Evolutionary conservation across 495 filamentous ascomycete species (phyloP).

Genomic region (Podospora tetraspora): DNA sequence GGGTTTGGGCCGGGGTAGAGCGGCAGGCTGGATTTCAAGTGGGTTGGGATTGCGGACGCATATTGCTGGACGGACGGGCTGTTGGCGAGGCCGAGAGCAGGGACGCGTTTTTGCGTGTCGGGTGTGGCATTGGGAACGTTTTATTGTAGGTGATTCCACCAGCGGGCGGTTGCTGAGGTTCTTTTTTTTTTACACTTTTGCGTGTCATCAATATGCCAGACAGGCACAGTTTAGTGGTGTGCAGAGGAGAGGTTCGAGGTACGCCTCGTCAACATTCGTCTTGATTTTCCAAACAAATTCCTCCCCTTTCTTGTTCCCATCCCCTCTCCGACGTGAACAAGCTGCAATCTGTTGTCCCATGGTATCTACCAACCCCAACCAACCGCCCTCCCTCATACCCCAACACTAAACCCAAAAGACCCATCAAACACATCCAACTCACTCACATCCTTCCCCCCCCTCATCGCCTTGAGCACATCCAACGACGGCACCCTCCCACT

Average conservation of each 20-base stretch:
- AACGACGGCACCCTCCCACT: conserved; percentile 44
- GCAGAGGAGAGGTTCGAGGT: not conserved
- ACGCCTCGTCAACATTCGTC: not conserved
- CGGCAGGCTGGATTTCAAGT: not conserved
- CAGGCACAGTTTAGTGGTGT: not conserved
- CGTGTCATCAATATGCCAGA: not conserved
- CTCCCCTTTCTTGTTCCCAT: not conserved
- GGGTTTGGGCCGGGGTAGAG: not conserved
- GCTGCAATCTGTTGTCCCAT: not conserved
- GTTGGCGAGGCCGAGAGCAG: not conserved
- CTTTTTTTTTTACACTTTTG: not conserved
- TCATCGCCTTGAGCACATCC: conserved; percentile 46
- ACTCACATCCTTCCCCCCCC: conserved; percentile 41
- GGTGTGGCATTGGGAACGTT: not conserved
- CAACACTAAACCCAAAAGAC: conserved; percentile 55
- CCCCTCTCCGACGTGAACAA: too few relatives aligned
- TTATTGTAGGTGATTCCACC: not conserved
- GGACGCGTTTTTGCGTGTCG: not conserved
- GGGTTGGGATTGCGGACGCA: not conserved
- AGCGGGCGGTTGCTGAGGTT: not conserved
- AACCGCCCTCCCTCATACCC: conserved; percentile 29
- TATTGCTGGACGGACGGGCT: not conserved
- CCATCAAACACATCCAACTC: conserved; percentile 51
- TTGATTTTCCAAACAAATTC: not conserved
- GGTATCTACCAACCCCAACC: conserved; percentile 5